Conservation (phyloP, 1,284 basidiomycete genomes). For the Cryptococcus floricola region DNA sequence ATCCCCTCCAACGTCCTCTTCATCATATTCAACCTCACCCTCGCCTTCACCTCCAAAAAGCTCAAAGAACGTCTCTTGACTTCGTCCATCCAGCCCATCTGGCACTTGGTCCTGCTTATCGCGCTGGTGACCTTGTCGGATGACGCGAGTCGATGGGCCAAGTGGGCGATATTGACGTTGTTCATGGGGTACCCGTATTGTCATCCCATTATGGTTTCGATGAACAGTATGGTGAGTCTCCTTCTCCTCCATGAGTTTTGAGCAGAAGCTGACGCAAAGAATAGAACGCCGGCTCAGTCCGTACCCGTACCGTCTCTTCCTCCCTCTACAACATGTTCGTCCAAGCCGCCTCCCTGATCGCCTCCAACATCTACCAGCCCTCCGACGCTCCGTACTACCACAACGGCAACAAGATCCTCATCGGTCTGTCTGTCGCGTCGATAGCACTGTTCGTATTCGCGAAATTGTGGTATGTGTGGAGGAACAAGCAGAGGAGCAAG, state of each 20-base stretch:
- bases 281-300: slow-evolving; percentile 34
- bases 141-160: slow-evolving; percentile 19
- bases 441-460: slow-evolving; percentile 21
- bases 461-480: slow-evolving; percentile 23
- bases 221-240: slow-evolving; percentile 16
- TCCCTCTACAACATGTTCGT: slow-evolving; percentile 43
- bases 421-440: slow-evolving; percentile 25
- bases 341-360: slow-evolving; percentile 29
- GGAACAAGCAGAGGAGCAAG: slow-evolving; percentile 25
- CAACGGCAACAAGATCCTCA: slow-evolving; percentile 33
- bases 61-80: slow-evolving; percentile 20
- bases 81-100: slow-evolving; percentile 22
- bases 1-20: slow-evolving; percentile 47
- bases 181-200: slow-evolving; percentile 23
- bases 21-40: slow-evolving; percentile 35
- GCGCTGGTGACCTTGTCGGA: slow-evolving; percentile 26
- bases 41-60: slow-evolving; percentile 29
- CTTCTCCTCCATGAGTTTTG: background rate
- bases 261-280: background rate
- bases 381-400: slow-evolving; percentile 34
- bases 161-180: slow-evolving; percentile 22
- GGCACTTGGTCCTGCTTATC: slow-evolving; percentile 33
- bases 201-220: slow-evolving; percentile 32
- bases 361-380: slow-evolving; percentile 37
- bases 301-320: slow-evolving; percentile 37